Evolutionary conservation across 1,284 basidiomycete genomes (phyloP), one percentile per base, ranked within the genome.

Genomic region (Cutaneotrichosporon cyanovorans): DNA sequence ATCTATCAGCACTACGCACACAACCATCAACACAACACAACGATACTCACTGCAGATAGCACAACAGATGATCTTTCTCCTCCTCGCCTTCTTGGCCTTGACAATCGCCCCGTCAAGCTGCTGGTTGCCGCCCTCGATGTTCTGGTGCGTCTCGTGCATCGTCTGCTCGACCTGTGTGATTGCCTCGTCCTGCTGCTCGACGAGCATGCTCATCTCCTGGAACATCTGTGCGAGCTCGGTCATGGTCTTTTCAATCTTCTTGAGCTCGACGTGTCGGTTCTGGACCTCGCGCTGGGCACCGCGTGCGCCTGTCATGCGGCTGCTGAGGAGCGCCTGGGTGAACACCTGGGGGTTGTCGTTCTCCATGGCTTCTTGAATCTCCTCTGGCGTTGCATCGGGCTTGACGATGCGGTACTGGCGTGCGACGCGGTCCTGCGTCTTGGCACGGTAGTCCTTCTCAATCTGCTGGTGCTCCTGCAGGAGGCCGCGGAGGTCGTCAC

Each of bases 341-440:
- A 96, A 96, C 40, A 96, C 82, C 62, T 89, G 84, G 48, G 83
- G 81, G 48, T 83, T 80, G 65, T 92, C 87, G 44, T 82, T 77
- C 52, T 77, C 76, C 20, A 87, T 80, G n/a, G 88, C 81, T 5
- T 82, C 80, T 40, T 77, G 73, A 46, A 96, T 76, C 68, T 96
- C 90, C 48, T 88, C 83, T 4, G 80, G 78, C 14, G 87, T 84
- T 3, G 90, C 90, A 62, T 91, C 82, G 7, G 89, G 89, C 74
- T 95, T 93, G 48, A 92, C 88, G 59, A 98, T 98, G 74, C 84
- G 89, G 77, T 85, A 93, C 74, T 98, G 95, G 55, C 95, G 80
- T 74, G 93, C 92, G 76, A 93, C 83, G 37, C 91, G 79, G 68
- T 92, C 87, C 73, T 89, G 89, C 73, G 95, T 91, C 75, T 88